Conservation (phyloP, 2,329 filamentous ascomycete species). For the Colletotrichum echinochloae region DNA sequence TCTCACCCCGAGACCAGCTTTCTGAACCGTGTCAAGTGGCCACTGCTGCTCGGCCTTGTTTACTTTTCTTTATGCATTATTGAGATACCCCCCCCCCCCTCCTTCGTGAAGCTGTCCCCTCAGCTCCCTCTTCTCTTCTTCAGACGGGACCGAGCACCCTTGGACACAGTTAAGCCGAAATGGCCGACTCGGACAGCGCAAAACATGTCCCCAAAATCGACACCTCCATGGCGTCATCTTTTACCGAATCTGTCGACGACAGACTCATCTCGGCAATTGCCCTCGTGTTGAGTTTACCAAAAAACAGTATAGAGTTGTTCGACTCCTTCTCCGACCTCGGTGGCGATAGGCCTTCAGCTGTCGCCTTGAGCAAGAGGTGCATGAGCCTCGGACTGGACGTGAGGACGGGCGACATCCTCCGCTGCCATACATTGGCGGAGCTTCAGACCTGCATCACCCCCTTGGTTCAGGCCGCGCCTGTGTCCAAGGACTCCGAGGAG, state of each 20-base stretch:
- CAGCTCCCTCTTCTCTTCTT: conserved; percentile 22
- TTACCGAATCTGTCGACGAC: conserved; percentile 45
- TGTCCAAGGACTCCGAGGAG: conserved; percentile 33
- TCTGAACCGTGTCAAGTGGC: conserved; percentile 30
- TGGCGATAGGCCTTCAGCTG: conserved; percentile 53
- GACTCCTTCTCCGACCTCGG: conserved; percentile 61
- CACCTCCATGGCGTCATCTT: conserved; percentile 40
- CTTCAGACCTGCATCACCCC: conserved; percentile 57
- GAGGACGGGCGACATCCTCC: conserved; percentile 55
- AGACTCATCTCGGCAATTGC: conserved; percentile 51
- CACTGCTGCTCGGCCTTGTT: conserved; percentile 30
- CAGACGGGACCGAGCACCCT: conserved; percentile 28
- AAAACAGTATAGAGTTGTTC: conserved; percentile 49
- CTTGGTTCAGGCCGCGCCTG: conserved; percentile 19
- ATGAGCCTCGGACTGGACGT: conserved; percentile 52
- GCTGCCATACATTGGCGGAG: conserved; percentile 58
- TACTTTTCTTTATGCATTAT: conserved; percentile 30
- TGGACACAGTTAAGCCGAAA: conserved; percentile 9
- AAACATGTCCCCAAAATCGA: conserved; percentile 43
- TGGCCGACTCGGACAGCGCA: conserved; percentile 33
- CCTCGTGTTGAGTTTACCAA: conserved; percentile 51
- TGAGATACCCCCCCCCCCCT: conserved; percentile 38
- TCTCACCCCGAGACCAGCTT: conserved; percentile 12
- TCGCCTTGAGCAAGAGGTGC: conserved; percentile 50
- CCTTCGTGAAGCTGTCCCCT: conserved; percentile 22